Conservation (phyloP, 1,139 yeast genomes). For the Starmera stellimalicola region DNA sequence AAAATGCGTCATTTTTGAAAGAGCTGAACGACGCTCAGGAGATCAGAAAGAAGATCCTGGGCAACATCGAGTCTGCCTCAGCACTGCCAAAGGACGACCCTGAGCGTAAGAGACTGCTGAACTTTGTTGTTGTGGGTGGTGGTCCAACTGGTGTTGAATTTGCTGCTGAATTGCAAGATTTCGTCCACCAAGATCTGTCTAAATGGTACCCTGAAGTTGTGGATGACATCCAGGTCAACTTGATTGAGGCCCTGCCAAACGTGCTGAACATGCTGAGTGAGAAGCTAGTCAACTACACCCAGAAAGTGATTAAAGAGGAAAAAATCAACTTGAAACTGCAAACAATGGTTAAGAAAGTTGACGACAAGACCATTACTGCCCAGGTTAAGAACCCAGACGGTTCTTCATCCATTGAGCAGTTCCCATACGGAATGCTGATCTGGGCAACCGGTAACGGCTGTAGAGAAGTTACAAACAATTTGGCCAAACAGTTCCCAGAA, state of each 20-base stretch:
- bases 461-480: constrained; percentile 61
- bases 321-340: constrained; percentile 70
- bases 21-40: constrained; percentile 78
- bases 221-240: constrained; percentile 69
- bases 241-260: constrained; percentile 87
- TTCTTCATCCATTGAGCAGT: constrained; percentile 41
- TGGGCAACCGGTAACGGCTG: constrained; percentile 99
- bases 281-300: constrained; percentile 77
- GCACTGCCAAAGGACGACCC: constrained; percentile 64
- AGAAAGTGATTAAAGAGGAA: constrained; percentile 70
- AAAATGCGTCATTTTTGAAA: constrained; percentile 76
- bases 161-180: constrained; percentile 93
- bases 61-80: constrained; percentile 76
- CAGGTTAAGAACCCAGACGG: constrained; percentile 63
- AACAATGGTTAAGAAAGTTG: constrained; percentile 84
- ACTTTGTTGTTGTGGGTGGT: constrained; percentile 88
- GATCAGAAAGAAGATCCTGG: constrained; percentile 69
- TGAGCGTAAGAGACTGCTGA: constrained; percentile 72
- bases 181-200: constrained; percentile 80
- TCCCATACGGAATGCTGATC: constrained; percentile 86
- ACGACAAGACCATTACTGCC: constrained; percentile 57
- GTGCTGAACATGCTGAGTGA: constrained; percentile 83
- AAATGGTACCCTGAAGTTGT: constrained; percentile 87
- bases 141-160: constrained; percentile 97
- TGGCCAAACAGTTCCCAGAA: constrained; percentile 63